Percentiles rank a stretch among this genome's conserved stretches.
phyloP scores from a whole-genome alignment of 2,329 filamentous ascomycete genomes.

The Aspergillus candidus region DNA sequence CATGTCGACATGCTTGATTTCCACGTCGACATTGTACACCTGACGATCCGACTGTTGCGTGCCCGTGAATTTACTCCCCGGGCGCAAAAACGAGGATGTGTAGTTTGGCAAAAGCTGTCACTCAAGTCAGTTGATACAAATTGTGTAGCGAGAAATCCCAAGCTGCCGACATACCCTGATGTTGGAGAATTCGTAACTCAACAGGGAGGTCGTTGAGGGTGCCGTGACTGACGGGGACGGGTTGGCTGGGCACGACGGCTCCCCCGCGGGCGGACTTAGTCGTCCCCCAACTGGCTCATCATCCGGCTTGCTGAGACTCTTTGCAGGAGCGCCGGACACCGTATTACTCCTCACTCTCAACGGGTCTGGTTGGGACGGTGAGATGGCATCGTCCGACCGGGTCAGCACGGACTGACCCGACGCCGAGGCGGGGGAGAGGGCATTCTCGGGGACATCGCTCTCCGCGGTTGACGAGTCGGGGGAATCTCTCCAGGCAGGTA shows the following conservation, averaged over 20 bases:
- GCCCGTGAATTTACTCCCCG: slow-evolving; percentile 81
- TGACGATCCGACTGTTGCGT: slow-evolving; percentile 91
- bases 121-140: slow-evolving; percentile 12
- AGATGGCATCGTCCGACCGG: slow-evolving; percentile 23
- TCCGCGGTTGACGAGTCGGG: slow-evolving; percentile 20
- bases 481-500: slow-evolving; percentile 28
- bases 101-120: slow-evolving; percentile 66
- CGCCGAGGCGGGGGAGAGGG: slow-evolving; percentile 19
- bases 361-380: slow-evolving; percentile 20
- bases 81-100: slow-evolving; percentile 79
- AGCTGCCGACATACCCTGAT: slow-evolving; percentile 43
- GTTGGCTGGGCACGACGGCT: slow-evolving; percentile 26
- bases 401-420: slow-evolving; percentile 21
- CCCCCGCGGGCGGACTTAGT: slow-evolving; percentile 26
- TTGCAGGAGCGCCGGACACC: slow-evolving; percentile 12
- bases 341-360: slow-evolving; percentile 19
- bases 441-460: slow-evolving; percentile 24
- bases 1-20: slow-evolving; percentile 95
- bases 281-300: slow-evolving; percentile 26
- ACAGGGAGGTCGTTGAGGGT: slow-evolving; percentile 39
- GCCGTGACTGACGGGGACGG: slow-evolving; percentile 28
- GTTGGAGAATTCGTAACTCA: slow-evolving; percentile 52
- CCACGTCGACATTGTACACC: slow-evolving; percentile 90
- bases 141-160: slow-evolving; percentile 4
- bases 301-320: slow-evolving; percentile 25